These are phyloP conservation scores for Macrolepiota albuminosa DNA, from an alignment of 768 basidiomycete genomes.

Conservation along the genomic window DNA sequence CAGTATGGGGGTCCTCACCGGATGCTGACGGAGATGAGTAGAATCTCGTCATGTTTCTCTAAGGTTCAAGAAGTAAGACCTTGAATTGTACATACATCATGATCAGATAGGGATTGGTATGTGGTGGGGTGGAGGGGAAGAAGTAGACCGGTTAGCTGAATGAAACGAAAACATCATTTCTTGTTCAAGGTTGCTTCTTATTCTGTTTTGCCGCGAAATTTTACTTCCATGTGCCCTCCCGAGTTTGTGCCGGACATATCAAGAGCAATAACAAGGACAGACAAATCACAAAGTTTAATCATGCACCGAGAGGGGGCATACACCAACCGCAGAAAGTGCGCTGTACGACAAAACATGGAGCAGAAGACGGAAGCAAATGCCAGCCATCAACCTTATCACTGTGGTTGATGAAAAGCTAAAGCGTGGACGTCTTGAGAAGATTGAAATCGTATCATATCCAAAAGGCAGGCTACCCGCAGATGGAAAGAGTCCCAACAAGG, in stretches of 20 bases:
- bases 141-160: neutral
- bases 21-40: neutral
- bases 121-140: neutral
- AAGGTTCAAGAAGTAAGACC: neutral
- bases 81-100: neutral
- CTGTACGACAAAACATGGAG: neutral
- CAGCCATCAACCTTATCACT: neutral
- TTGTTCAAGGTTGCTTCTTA: neutral
- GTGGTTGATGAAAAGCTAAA: neutral
- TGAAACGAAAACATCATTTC: neutral
- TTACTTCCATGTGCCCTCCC: neutral
- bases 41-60: neutral
- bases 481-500: neutral
- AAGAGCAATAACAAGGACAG: neutral
- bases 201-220: neutral
- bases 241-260: neutral
- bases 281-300: neutral
- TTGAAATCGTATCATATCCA: neutral
- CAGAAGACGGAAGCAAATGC: neutral
- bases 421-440: neutral
- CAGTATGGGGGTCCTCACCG: neutral
- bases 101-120: neutral
- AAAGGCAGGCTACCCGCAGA: neutral
- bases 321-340: neutral
- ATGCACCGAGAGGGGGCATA: too few species aligned